Percentiles rank a stretch among this genome's conserved stretches.
phyloP scores from a whole-genome alignment of 108 stramenopile species.

The Cylindrotheca fusiformis region DNA sequence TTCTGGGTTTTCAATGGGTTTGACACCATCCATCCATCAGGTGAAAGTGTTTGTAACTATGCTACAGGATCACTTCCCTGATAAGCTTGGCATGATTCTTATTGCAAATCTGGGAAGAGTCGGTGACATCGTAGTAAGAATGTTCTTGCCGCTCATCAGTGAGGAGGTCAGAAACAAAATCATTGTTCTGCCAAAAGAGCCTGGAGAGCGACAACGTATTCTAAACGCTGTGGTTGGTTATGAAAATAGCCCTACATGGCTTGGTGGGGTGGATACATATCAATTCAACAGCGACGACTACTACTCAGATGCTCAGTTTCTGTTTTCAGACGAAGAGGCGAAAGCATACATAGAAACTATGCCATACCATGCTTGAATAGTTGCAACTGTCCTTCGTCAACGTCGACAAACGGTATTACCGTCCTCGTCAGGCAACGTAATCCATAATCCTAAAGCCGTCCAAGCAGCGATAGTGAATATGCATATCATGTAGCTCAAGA shows the following conservation, averaged over 20 bases:
- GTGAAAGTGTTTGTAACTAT: conserved; percentile 51
- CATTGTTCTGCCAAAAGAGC: conserved; percentile 51
- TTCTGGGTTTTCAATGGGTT: conserved; percentile 28
- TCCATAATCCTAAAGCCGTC: conserved; percentile 61
- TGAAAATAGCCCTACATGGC: conserved; percentile 53
- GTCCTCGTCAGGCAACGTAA: conserved; percentile 51
- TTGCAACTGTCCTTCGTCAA: no score
- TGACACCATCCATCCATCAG: conserved; percentile 39
- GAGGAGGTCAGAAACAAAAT: conserved; percentile 74
- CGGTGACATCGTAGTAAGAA: conserved; percentile 55
- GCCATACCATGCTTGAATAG: conserved; percentile 71
- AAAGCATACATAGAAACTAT: conserved; percentile 46
- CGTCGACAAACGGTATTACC: conserved; percentile 19
- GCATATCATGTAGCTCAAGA: conserved; percentile 56
- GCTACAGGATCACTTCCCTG: conserved; percentile 79
- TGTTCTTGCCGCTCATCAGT: conserved; percentile 58
- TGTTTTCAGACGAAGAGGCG: conserved; percentile 48
- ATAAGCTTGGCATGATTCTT: conserved; percentile 62
- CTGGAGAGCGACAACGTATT: conserved; percentile 31
- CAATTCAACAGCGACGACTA: conserved; percentile 46
- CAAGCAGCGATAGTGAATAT: conserved; percentile 71
- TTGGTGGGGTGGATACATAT: conserved; percentile 66
- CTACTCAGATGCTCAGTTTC: conserved; percentile 28
- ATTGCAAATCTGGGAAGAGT: conserved; percentile 51
- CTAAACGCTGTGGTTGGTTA: conserved; percentile 51